phyloP scores from a whole-genome alignment of 2,329 filamentous ascomycete genomes.

The Cordyceps javanica region DNA sequence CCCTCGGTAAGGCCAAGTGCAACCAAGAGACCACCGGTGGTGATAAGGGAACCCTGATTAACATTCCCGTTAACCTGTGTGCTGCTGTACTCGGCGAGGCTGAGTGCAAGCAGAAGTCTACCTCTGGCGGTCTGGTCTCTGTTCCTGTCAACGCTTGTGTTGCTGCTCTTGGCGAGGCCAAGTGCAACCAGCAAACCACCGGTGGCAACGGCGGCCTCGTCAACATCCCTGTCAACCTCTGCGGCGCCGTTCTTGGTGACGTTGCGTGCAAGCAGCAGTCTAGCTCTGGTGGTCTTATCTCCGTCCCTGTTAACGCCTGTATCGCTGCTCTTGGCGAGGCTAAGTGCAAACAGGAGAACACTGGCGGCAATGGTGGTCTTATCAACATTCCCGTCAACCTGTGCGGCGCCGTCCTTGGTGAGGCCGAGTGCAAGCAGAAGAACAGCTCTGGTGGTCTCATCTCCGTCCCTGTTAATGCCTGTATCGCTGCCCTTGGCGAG shows the following conservation, averaged over 20 bases:
- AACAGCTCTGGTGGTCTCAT: neutral
- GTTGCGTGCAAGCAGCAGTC: neutral
- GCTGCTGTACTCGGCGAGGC: neutral
- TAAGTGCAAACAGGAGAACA: slow-evolving; percentile 3
- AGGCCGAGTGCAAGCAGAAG: slow-evolving; percentile 4
- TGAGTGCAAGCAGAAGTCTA: neutral
- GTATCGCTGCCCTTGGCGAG: neutral
- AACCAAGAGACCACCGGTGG: neutral
- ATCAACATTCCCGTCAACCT: neutral
- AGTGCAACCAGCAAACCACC: slow-evolving; percentile 2
- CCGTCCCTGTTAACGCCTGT: slow-evolving; percentile 5
- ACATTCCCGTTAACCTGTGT: slow-evolving; percentile 1
- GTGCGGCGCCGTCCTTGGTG: neutral
- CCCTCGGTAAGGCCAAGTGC: slow-evolving; percentile 1
- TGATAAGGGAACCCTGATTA: neutral
- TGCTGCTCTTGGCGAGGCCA: neutral
- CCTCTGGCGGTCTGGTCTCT: neutral
- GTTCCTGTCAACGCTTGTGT: neutral
- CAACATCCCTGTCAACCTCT: neutral
- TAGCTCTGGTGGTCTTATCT: neutral
- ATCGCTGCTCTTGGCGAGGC: neutral
- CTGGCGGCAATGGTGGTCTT: neutral
- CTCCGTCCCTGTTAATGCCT: neutral
- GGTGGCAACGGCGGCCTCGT: neutral
- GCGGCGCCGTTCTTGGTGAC: neutral